Conservation (phyloP, 768 basidiomycete genomes). For the Rickenella mellea region DNA sequence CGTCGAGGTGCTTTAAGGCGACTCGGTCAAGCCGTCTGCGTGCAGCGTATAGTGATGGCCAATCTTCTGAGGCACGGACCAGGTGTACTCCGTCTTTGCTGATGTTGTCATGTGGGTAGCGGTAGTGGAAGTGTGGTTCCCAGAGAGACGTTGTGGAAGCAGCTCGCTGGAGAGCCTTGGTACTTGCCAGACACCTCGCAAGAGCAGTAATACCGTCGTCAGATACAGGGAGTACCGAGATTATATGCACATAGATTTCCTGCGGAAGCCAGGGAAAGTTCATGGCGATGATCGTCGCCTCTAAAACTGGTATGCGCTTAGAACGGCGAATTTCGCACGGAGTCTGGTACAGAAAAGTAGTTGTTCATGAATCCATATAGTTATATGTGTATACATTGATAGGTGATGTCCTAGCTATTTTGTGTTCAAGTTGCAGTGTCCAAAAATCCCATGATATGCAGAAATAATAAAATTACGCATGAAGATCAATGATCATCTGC, state of each 20-base stretch:
- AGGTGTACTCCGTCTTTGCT: conserved; percentile 26
- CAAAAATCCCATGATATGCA: too few relatives aligned
- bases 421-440: too few relatives aligned
- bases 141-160: conserved; percentile 34
- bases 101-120: conserved; percentile 35
- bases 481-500: too few relatives aligned
- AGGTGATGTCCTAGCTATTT: too few relatives aligned
- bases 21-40: conserved; percentile 34
- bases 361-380: too few relatives aligned
- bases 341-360: too few relatives aligned
- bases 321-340: too few relatives aligned
- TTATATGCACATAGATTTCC: conserved; percentile 28
- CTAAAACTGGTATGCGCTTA: too few relatives aligned
- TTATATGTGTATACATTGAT: too few relatives aligned
- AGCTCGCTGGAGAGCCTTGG: conserved; percentile 31
- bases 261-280: conserved; percentile 17
- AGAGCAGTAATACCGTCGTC: conserved; percentile 22
- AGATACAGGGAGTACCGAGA: conserved; percentile 22
- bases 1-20: conserved; percentile 31
- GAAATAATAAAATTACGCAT: too few relatives aligned
- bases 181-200: conserved; percentile 28
- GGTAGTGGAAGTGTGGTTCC: conserved; percentile 40
- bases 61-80: conserved; percentile 24
- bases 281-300: too few relatives aligned
- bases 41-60: conserved; percentile 35